Evolutionary conservation across 2,329 filamentous ascomycete species (phyloP).

Genomic region (Diaporthe destruens): DNA sequence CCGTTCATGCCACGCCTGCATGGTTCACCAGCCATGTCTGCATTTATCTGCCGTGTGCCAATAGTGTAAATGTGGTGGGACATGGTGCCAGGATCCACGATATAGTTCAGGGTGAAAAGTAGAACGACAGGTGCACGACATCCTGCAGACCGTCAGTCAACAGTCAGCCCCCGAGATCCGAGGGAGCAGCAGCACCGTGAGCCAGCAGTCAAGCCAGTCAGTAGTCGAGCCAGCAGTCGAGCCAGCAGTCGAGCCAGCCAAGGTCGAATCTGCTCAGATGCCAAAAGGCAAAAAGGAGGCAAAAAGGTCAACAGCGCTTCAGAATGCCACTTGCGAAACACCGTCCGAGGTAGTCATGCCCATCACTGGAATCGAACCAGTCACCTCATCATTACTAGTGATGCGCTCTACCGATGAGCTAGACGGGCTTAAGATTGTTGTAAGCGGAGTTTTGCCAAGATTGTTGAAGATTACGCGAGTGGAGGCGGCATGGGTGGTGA

Average conservation of each 20-base stretch:
- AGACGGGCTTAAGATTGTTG: constrained; percentile 29
- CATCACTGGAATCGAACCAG: constrained; percentile 41
- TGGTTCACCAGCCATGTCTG: constrained; percentile 2
- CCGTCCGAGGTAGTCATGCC: no score
- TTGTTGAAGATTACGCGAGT: neutral
- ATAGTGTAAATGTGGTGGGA: neutral
- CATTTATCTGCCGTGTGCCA: neutral
- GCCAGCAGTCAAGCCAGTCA: neutral
- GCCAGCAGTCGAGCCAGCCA: no score
- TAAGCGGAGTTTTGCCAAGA: accelerated
- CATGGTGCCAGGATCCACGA: neutral
- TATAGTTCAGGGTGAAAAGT: neutral
- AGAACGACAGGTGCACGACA: neutral
- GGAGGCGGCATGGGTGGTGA: neutral
- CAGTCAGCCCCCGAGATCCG: neutral
- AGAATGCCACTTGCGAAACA: no score
- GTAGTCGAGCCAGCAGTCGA: no score
- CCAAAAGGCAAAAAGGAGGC: neutral
- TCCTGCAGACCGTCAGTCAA: neutral
- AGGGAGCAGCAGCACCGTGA: no score
- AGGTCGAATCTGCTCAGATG: neutral
- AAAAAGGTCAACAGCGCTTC: no score
- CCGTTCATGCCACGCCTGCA: constrained; percentile 2
- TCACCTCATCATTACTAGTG: constrained; percentile 43
- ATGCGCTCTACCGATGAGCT: constrained; percentile 43